These are phyloP conservation scores for Pleurotus salmoneostramineus DNA, from an alignment of 768 basidiomycete species.

Conservation along the genomic window DNA sequence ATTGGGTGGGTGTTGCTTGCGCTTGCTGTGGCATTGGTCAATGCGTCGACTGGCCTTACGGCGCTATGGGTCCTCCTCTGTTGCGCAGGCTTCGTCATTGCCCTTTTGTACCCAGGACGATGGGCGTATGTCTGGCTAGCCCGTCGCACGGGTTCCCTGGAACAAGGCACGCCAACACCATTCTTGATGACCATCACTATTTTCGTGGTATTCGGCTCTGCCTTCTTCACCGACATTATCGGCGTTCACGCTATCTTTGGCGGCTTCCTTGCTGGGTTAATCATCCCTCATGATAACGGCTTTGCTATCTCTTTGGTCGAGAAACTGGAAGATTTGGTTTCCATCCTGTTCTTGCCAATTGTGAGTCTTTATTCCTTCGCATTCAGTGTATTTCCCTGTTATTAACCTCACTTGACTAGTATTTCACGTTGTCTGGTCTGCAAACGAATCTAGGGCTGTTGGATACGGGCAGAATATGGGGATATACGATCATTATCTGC, in stretches of 20 bases:
- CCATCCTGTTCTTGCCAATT: slow-evolving; percentile 71
- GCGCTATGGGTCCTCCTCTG: slow-evolving; percentile 78
- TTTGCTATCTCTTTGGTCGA: slow-evolving; percentile 78
- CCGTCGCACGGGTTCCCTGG: slow-evolving; percentile 64
- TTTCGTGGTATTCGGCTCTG: slow-evolving; percentile 65
- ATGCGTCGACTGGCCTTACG: slow-evolving; percentile 66
- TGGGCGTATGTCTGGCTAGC: slow-evolving; percentile 68
- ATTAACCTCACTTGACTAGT: slow-evolving; percentile 34
- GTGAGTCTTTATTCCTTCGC: slow-evolving; percentile 39
- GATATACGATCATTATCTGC: slow-evolving; percentile 71
- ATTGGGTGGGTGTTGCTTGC: slow-evolving; percentile 86
- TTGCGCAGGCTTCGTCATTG: slow-evolving; percentile 60
- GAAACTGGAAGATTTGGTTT: slow-evolving; percentile 83
- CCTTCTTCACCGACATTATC: slow-evolving; percentile 86
- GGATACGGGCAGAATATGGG: slow-evolving; percentile 77
- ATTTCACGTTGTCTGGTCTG: slow-evolving; percentile 78
- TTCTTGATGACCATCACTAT: slow-evolving; percentile 78
- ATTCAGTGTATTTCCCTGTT: not conserved
- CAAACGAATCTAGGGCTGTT: slow-evolving; percentile 78
- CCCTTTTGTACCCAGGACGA: slow-evolving; percentile 63
- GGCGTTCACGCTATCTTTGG: slow-evolving; percentile 72
- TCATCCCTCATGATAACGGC: slow-evolving; percentile 81
- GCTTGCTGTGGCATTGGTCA: slow-evolving; percentile 79
- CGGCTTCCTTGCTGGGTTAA: slow-evolving; percentile 82
- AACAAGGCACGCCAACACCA: slow-evolving; percentile 67